Conservation (phyloP, 75 land plant genomes). For the Sequoia sempervirens region DNA sequence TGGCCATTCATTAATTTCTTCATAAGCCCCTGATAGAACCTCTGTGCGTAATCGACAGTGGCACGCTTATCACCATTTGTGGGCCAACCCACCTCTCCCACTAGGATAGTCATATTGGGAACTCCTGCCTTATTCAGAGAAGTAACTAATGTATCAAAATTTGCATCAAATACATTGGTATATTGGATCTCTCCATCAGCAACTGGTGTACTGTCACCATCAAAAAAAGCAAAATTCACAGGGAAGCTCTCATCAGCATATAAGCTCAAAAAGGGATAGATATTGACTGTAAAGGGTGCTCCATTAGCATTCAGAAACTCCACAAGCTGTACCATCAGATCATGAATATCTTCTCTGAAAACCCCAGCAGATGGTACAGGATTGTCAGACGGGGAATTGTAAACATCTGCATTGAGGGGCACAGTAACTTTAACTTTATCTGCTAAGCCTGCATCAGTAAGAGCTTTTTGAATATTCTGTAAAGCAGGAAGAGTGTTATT, state of each 20-base stretch:
- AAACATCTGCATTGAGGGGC: slow-evolving; percentile 60
- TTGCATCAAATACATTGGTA: slow-evolving; percentile 52
- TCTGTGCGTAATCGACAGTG: slow-evolving; percentile 25
- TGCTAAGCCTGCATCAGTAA: slow-evolving; percentile 33
- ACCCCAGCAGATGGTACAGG: slow-evolving; percentile 38
- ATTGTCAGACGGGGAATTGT: slow-evolving; percentile 12
- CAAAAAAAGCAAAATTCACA: slow-evolving; percentile 39
- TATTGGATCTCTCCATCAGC: slow-evolving; percentile 27
- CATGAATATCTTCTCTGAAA: slow-evolving; percentile 27
- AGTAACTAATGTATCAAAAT: slow-evolving; percentile 36
- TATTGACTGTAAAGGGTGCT: slow-evolving; percentile 49
- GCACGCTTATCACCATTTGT: slow-evolving; percentile 42
- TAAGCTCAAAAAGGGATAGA: slow-evolving; percentile 59
- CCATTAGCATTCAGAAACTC: slow-evolving; percentile 20
- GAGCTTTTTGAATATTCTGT: slow-evolving; percentile 43
- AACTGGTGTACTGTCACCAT: slow-evolving; percentile 12
- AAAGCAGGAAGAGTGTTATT: slow-evolving; percentile 53
- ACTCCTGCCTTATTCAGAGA: slow-evolving; percentile 31
- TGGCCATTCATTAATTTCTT: slow-evolving; percentile 18
- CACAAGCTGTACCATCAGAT: slow-evolving; percentile 28
- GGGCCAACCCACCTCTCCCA: slow-evolving; percentile 64
- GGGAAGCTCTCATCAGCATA: slow-evolving; percentile 32
- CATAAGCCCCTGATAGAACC: slow-evolving; percentile 30
- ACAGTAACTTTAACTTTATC: slow-evolving; percentile 42
- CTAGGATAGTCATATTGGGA: slow-evolving; percentile 24